These are phyloP conservation scores for Physcia stellaris DNA, from an alignment of 495 filamentous ascomycete species.

Conservation along the genomic window DNA sequence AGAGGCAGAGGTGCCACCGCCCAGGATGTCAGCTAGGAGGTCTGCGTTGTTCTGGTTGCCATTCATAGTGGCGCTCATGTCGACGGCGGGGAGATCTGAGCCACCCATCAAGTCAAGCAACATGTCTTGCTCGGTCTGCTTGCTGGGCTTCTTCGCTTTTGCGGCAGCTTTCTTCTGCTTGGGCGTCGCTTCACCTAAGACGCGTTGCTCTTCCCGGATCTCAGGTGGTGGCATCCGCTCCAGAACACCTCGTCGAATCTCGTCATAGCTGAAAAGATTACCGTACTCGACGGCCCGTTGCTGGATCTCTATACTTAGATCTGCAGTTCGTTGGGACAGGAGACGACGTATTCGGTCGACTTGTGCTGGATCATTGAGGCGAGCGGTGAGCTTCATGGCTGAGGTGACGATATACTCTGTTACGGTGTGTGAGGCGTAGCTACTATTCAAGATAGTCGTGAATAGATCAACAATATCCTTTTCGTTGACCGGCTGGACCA, in stretches of 20 bases:
- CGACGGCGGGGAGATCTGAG: slow-evolving; percentile 42
- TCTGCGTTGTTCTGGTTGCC: slow-evolving; percentile 70
- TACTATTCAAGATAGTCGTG: slow-evolving; percentile 80
- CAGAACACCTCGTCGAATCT: slow-evolving; percentile 77
- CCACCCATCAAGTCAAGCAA: slow-evolving; percentile 90
- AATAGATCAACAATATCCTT: slow-evolving; percentile 86
- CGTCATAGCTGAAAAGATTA: slow-evolving; percentile 81
- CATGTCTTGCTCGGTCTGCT: slow-evolving; percentile 78
- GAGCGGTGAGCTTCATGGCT: slow-evolving; percentile 87
- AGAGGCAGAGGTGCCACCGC: slow-evolving; percentile 33
- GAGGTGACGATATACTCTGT: slow-evolving; percentile 93
- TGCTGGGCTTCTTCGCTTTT: slow-evolving; percentile 58
- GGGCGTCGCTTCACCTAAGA: slow-evolving; percentile 62
- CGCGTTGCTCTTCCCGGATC: slow-evolving; percentile 84
- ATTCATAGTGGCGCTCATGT: slow-evolving; percentile 20
- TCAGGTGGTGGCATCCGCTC: slow-evolving; percentile 97
- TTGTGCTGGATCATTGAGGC: slow-evolving; percentile 68
- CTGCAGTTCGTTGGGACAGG: slow-evolving; percentile 58
- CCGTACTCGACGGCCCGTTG: slow-evolving; percentile 90
- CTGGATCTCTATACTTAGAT: slow-evolving; percentile 88
- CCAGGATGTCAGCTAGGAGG: slow-evolving; percentile 72
- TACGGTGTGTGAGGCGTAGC: slow-evolving; percentile 75
- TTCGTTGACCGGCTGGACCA: slow-evolving; percentile 80
- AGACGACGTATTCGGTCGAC: slow-evolving; percentile 72
- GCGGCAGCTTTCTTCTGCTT: slow-evolving; percentile 61